Base-by-base conservation (phyloP, 2,329 filamentous ascomycete genomes). In the Fusarium sp. region DNA sequence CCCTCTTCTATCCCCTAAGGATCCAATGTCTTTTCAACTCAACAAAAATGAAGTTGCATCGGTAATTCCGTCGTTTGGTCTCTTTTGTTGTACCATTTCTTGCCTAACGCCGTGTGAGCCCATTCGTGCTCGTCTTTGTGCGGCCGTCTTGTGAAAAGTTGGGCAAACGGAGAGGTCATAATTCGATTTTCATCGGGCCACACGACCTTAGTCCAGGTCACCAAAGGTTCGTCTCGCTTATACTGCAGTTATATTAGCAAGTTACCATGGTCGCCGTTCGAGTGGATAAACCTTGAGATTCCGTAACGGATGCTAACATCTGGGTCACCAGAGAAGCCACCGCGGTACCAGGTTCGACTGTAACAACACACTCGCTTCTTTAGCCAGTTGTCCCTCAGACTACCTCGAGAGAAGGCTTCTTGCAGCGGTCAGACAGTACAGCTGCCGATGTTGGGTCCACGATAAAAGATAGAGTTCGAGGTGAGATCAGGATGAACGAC, bases 331-430 rank as follows among this genome's bases (percentile, higher is more conserved):
- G 14, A 15, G 25, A 7, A 14, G 20, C 23, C 33, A 32, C 32
- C 13, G 32, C 25, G n/a, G 22, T 6, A 52, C 22, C 20, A 15
- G 10, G n/a, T 14, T 15, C 49, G 33, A 32, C 13, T 9, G 17
- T 27, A 4, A n/a, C 17, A 19, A 8, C 13, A 39, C 39, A 5
- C 30, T 40, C 17, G 7, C 7, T 3, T 10, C 1, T 3, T 8
- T 10, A 8, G 6, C 5, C 11, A 8, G 4, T 3, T 5, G 13
- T 17, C 2, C n/a, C 6, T 14, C 3, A n/a, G 30, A 4, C 2
- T 7, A 10, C 5, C 17, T 17, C 2, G 14, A n/a, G 2, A 10
- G 10, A 19, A 2, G 25, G 30, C 15, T 37, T 37, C 17, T 8
- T 10, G 17, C 4, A 17, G 33, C 7, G 7, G 17, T 10, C 17